Percentiles rank a stretch among this genome's conserved stretches.
Conservation (phyloP, 1,284 basidiomycete species). For the Rhodotorula glutinis region DNA sequence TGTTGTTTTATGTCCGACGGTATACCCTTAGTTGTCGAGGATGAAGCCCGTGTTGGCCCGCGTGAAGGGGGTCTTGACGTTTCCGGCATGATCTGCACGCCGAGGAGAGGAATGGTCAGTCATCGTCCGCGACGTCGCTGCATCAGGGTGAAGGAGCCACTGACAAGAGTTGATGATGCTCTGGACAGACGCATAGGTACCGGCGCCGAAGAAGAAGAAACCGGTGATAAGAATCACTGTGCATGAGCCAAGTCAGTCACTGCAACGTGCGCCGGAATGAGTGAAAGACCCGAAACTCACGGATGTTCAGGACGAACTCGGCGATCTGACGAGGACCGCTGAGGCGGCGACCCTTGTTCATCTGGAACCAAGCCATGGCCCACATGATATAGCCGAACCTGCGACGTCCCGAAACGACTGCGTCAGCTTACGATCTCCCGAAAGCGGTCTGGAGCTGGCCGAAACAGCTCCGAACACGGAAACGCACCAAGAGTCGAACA, state of each 20-base stretch:
- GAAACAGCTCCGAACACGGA: too few species aligned
- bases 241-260: neutral
- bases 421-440: conserved; percentile 17
- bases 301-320: conserved; percentile 32
- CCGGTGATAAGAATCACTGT: neutral
- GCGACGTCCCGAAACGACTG: conserved; percentile 21
- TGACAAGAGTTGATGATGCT: conserved; percentile 52
- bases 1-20: too few species aligned
- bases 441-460: too few species aligned
- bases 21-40: conserved; percentile 16
- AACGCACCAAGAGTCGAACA: conserved; percentile 45
- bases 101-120: neutral
- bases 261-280: neutral
- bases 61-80: conserved; percentile 31
- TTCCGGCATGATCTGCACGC: conserved; percentile 12
- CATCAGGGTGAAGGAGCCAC: too few species aligned
- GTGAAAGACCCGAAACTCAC: neutral
- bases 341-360: conserved; percentile 49
- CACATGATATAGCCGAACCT: conserved; percentile 52
- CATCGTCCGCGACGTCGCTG: too few species aligned
- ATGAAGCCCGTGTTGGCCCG: conserved; percentile 31
- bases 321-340: conserved; percentile 38
- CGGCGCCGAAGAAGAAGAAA: conserved; percentile 53
- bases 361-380: conserved; percentile 47
- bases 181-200: conserved; percentile 53